Conservation (phyloP, 768 basidiomycete genomes). For the Leccinum disarticulatum region DNA sequence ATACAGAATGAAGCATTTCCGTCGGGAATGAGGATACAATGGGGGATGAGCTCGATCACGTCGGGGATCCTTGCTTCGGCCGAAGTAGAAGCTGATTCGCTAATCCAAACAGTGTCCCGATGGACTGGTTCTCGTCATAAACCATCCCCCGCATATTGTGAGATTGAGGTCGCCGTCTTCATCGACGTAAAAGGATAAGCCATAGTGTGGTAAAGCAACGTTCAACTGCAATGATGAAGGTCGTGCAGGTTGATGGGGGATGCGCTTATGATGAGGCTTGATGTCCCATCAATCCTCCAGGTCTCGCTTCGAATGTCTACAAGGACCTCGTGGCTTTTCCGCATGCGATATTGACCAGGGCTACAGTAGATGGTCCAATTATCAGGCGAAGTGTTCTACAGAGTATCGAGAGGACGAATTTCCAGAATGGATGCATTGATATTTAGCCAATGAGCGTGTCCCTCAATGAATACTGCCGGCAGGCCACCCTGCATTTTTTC, state of each 20-base stretch:
- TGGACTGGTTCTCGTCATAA: conserved; percentile 39
- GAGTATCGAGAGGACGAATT: conserved; percentile 19
- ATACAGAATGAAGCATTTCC: not conserved
- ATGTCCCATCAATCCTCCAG: conserved; percentile 14
- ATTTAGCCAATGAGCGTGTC: conserved; percentile 30
- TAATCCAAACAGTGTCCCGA: conserved; percentile 46
- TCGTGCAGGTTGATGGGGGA: not conserved
- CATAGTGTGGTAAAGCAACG: conserved; percentile 38
- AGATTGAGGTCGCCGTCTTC: conserved; percentile 32
- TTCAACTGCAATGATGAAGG: conserved; percentile 15
- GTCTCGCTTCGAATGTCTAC: conserved; percentile 27
- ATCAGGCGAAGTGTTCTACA: conserved; percentile 17
- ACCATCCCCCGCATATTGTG: conserved; percentile 39
- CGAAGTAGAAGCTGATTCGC: conserved; percentile 39
- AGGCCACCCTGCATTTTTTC: conserved; percentile 20
- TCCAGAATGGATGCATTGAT: conserved; percentile 20
- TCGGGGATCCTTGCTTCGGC: conserved; percentile 6
- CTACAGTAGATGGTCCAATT: conserved; percentile 24
- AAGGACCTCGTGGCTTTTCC: conserved; percentile 9
- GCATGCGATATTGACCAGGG: conserved; percentile 2
- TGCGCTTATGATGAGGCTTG: conserved; percentile 20
- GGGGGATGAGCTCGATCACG: not conserved
- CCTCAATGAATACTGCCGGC: conserved; percentile 16
- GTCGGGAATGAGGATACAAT: not conserved
- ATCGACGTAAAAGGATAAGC: conserved; percentile 39